Evolutionary conservation across 225 moss, liverwort and hornwort genomes (phyloP).

Genomic region (Polytrichum formosum): DNA sequence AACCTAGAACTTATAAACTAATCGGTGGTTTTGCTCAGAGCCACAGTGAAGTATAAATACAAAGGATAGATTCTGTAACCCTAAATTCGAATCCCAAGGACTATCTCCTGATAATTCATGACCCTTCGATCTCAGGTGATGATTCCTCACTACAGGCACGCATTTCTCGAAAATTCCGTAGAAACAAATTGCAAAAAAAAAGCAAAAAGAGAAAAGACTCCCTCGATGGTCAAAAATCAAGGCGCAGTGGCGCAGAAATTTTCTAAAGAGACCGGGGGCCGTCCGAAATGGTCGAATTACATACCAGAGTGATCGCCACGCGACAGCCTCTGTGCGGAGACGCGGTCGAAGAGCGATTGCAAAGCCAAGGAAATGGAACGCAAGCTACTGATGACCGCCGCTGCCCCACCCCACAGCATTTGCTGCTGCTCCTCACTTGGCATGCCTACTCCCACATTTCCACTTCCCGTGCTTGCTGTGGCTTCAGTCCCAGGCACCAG

Average conservation of each 20-base stretch:
- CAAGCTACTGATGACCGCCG: slow-evolving; percentile 31
- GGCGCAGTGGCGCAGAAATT: background rate
- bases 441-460: background rate
- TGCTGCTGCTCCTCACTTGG: slow-evolving; percentile 1
- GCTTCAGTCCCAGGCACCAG: slow-evolving; percentile 22
- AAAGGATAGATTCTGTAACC: too few relatives aligned
- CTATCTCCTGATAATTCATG: too few relatives aligned
- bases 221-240: background rate
- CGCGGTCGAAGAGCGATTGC: slow-evolving; percentile 41
- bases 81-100: too few relatives aligned
- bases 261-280: background rate
- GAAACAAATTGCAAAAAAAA: too few relatives aligned
- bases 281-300: too few relatives aligned
- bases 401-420: slow-evolving; percentile 26
- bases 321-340: slow-evolving; percentile 27
- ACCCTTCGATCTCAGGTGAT: too few relatives aligned
- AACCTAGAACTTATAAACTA: too few relatives aligned
- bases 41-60: too few relatives aligned
- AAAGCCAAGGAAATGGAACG: slow-evolving; percentile 32
- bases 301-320: slow-evolving; percentile 33
- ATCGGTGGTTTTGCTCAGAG: too few relatives aligned
- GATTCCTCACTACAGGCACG: too few relatives aligned
- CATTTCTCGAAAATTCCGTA: too few relatives aligned
- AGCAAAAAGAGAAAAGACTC: too few relatives aligned
- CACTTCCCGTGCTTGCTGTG: slow-evolving; percentile 17